phyloP scores from a whole-genome alignment of 2,329 filamentous ascomycete genomes.

The Cryphonectria carpinicola region DNA sequence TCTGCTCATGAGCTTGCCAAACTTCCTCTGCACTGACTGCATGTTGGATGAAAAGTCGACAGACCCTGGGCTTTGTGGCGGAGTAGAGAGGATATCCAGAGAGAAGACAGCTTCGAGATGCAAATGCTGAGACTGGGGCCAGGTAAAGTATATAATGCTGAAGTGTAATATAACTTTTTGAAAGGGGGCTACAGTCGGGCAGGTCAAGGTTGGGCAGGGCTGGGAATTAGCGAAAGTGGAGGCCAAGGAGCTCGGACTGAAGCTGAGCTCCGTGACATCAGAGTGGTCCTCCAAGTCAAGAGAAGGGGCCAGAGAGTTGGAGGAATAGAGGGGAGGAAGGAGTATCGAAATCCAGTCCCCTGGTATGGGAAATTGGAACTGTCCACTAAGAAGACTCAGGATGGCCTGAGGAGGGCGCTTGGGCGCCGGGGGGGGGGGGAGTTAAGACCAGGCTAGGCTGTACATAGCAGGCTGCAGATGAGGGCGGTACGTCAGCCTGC shows the following conservation, averaged over 20 bases:
- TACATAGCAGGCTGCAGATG: neutral
- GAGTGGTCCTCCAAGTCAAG: neutral
- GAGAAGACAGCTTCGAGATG: neutral
- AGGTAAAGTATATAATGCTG: slow-evolving; percentile 7
- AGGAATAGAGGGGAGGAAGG: neutral
- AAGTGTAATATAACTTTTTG: neutral
- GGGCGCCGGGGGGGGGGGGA: too few species aligned
- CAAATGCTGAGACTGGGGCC: neutral
- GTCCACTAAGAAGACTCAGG: neutral
- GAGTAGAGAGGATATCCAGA: neutral
- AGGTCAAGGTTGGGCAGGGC: slow-evolving; percentile 2
- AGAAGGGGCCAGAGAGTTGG: neutral
- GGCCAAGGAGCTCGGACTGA: slow-evolving; percentile 2
- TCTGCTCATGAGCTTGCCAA: slow-evolving; percentile 71
- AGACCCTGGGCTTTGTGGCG: neutral
- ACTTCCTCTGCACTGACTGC: slow-evolving; percentile 74
- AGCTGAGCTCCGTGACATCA: slow-evolving; percentile 15
- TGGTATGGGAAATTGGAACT: slow-evolving; percentile 12
- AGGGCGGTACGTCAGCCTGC: neutral
- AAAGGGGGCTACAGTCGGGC: slow-evolving; percentile 9
- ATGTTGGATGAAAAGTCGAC: slow-evolving; percentile 46
- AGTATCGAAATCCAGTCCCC: slow-evolving; percentile 8
- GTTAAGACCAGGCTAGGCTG: neutral
- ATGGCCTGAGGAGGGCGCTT: neutral
- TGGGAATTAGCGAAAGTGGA: slow-evolving; percentile 16